These are phyloP conservation scores for Boechera retrofracta DNA, from an alignment of 345 rosid genomes.

Conservation along the genomic window DNA sequence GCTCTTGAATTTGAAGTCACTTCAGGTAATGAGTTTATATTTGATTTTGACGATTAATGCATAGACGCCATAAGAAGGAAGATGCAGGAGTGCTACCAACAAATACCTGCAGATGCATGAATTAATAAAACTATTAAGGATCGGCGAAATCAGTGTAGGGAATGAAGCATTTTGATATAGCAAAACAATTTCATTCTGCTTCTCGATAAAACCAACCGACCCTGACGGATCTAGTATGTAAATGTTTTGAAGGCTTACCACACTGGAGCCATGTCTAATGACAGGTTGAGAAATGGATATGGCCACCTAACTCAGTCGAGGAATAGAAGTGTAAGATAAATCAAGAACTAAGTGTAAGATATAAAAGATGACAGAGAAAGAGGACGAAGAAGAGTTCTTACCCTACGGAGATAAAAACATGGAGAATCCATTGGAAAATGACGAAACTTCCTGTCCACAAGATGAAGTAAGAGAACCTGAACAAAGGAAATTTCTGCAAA, in stretches of 20 bases:
- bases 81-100: slow-evolving; percentile 57
- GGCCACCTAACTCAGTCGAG: slow-evolving; percentile 63
- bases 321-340: slow-evolving; percentile 12
- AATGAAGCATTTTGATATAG: slow-evolving; percentile 17
- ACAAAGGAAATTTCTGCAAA: slow-evolving; percentile 68
- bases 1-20: not conserved
- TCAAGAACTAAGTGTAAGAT: slow-evolving; percentile 9
- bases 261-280: slow-evolving; percentile 59
- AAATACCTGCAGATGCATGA: slow-evolving; percentile 54
- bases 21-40: slow-evolving; percentile 37
- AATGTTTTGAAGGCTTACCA: slow-evolving; percentile 53
- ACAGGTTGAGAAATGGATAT: slow-evolving; percentile 69
- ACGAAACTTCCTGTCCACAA: slow-evolving; percentile 65
- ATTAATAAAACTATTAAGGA: not conserved
- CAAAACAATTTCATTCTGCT: not conserved
- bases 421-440: slow-evolving; percentile 67
- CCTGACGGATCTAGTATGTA: slow-evolving; percentile 16
- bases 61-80: slow-evolving; percentile 64
- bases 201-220: not conserved
- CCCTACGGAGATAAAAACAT: slow-evolving; percentile 55
- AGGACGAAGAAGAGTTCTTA: slow-evolving; percentile 30
- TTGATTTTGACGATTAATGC: slow-evolving; percentile 50
- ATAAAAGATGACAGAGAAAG: not conserved
- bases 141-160: not conserved
- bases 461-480: slow-evolving; percentile 68